Conservation (phyloP, 805 yeast genomes). For the Sungouiozyma intestinalis region DNA sequence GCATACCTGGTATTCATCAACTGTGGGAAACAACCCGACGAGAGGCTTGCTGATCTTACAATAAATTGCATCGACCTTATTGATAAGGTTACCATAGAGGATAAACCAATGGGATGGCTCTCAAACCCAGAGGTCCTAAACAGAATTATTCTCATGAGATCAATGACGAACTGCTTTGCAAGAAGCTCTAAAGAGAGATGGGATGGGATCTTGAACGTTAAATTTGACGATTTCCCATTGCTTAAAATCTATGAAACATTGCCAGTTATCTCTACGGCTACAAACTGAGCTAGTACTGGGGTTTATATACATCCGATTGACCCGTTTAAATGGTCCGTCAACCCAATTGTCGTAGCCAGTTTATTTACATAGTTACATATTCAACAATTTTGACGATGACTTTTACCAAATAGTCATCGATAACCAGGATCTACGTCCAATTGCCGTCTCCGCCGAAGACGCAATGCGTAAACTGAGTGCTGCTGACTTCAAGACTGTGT, state of each 20-base stretch:
- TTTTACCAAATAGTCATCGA: too few relatives aligned
- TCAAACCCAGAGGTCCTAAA: slow-evolving; percentile 16
- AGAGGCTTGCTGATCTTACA: slow-evolving; percentile 2
- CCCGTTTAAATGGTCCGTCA: too few relatives aligned
- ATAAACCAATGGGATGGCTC: slow-evolving; percentile 21
- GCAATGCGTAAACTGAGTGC: background rate
- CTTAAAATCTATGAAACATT: too few relatives aligned
- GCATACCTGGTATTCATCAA: background rate
- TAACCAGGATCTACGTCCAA: too few relatives aligned
- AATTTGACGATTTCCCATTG: background rate
- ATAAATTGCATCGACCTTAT: slow-evolving; percentile 2
- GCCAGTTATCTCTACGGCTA: background rate
- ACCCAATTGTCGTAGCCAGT: too few relatives aligned
- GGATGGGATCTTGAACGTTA: background rate
- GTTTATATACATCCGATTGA: too few relatives aligned
- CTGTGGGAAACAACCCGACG: background rate
- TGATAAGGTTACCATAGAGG: slow-evolving; percentile 4
- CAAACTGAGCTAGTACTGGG: too few relatives aligned
- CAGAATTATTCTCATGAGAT: slow-evolving; percentile 12
- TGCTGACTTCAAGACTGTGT: background rate
- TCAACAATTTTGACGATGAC: too few relatives aligned
- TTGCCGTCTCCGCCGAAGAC: background rate
- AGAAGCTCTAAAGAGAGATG: background rate
- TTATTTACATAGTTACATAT: too few relatives aligned
- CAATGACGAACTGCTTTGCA: background rate